phyloP scores from a whole-genome alignment of 139 green algal species.

The Trebouxia sp. region DNA sequence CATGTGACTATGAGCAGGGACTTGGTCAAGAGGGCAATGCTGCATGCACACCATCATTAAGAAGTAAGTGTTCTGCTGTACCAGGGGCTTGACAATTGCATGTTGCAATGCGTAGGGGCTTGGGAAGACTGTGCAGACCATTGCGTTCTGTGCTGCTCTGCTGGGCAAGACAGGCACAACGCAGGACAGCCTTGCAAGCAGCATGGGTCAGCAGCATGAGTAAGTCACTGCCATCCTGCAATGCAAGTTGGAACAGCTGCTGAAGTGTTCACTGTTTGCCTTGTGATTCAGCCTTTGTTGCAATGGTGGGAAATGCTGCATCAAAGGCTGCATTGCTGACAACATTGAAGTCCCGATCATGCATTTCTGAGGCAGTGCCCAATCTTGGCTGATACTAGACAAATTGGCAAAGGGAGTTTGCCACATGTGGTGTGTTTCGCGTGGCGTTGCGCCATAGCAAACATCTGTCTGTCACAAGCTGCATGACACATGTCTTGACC shows the following conservation, averaged over 20 bases:
- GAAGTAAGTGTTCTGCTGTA: neutral
- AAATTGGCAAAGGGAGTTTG: constrained; percentile 72
- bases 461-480: too few relatives aligned
- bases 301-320: too few relatives aligned
- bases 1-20: too few relatives aligned
- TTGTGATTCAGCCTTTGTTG: too few relatives aligned
- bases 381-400: constrained; percentile 71
- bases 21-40: too few relatives aligned
- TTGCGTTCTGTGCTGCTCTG: constrained; percentile 69
- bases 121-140: constrained; percentile 80
- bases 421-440: constrained; percentile 42
- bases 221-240: neutral
- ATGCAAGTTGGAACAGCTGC: neutral
- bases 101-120: constrained; percentile 25
- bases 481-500: too few relatives aligned
- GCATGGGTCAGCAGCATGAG: neutral
- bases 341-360: neutral
- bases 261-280: too few relatives aligned
- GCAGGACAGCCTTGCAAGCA: constrained; percentile 5
- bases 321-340: too few relatives aligned
- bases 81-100: too few relatives aligned
- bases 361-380: constrained; percentile 44
- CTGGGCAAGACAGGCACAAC: constrained; percentile 54
- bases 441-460: constrained; percentile 24
- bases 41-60: too few relatives aligned